These are phyloP conservation scores for Chlamydomonas eustigma DNA, from an alignment of 139 green algal species.

Conservation along the genomic window DNA sequence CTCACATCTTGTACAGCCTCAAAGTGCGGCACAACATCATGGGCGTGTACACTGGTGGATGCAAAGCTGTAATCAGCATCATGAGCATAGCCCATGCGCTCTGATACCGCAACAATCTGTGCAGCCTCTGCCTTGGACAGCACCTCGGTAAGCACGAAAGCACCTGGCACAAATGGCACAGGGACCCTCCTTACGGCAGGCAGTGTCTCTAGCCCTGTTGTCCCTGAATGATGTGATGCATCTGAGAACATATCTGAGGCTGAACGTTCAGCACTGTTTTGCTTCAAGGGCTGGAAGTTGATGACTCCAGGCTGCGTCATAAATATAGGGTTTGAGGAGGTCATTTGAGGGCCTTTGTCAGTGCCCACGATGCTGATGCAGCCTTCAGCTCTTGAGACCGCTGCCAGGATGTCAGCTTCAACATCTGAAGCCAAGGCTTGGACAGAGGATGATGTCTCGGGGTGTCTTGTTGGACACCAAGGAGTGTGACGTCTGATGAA, in stretches of 20 bases:
- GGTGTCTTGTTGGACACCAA: not conserved
- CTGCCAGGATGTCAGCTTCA: not conserved
- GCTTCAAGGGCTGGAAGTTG: not conserved
- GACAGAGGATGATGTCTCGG: too few relatives aligned
- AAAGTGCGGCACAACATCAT: too few relatives aligned
- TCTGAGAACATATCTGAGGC: too few relatives aligned
- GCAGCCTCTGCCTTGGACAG: constrained; percentile 18
- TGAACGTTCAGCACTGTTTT: not conserved
- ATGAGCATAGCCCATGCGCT: constrained; percentile 26
- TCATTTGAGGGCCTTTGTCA: not conserved
- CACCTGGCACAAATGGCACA: constrained; percentile 29
- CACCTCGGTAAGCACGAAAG: constrained; percentile 24
- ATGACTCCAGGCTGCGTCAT: constrained; percentile 1
- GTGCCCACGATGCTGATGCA: not conserved
- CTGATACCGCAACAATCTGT: constrained; percentile 27
- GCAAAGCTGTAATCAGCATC: not conserved
- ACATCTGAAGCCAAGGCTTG: not conserved
- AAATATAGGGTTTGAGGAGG: not conserved
- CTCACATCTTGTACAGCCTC: too few relatives aligned
- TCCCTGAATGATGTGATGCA: too few relatives aligned
- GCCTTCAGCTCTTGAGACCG: not conserved
- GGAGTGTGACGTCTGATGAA: not conserved
- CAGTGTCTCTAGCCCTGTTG: too few relatives aligned
- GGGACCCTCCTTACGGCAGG: constrained; percentile 6
- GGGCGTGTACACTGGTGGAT: too few relatives aligned